Conservation (phyloP, 306 rosid species). For the Hippophae tibetana region DNA sequence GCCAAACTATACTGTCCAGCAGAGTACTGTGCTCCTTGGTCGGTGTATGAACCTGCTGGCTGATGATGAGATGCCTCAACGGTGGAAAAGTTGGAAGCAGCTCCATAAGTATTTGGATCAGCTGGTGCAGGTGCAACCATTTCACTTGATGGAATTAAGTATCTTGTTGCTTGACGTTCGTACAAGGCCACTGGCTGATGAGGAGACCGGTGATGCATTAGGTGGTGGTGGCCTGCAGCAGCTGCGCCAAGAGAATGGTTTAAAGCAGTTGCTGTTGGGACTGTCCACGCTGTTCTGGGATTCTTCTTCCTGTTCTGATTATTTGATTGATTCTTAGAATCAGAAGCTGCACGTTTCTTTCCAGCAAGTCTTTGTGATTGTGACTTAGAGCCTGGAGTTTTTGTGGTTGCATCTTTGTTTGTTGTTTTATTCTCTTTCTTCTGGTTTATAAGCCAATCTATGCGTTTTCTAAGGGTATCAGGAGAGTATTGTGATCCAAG, state of each 20-base stretch:
- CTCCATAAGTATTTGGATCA: conserved; percentile 11
- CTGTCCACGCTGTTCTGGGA: conserved; percentile 3
- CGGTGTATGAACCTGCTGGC: conserved; percentile 16
- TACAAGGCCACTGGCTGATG: conserved; percentile 7
- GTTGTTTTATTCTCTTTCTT: conserved; percentile 13
- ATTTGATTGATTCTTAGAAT: conserved; percentile 5
- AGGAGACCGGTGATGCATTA: conserved; percentile 13
- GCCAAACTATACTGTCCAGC: conserved; percentile 8
- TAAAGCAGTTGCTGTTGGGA: background rate
- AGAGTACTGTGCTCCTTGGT: conserved; percentile 22
- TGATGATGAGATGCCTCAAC: conserved; percentile 19
- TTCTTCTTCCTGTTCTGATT: conserved; percentile 15
- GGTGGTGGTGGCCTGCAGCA: conserved; percentile 5
- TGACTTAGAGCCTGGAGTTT: conserved; percentile 1
- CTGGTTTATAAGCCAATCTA: conserved; percentile 15
- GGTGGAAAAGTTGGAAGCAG: conserved; percentile 11
- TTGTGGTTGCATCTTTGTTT: conserved; percentile 14
- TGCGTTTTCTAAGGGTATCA: conserved; percentile 17
- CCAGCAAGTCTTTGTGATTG: conserved; percentile 11
- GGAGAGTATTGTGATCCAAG: conserved; percentile 27
- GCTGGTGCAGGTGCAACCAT: conserved; percentile 5
- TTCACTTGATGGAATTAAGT: conserved; percentile 7
- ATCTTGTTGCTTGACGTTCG: conserved; percentile 15
- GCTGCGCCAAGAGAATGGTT: conserved; percentile 3
- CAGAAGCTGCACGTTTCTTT: conserved; percentile 18